Conservation (phyloP, 2,329 filamentous ascomycete species). For the Venturia carpophila region DNA sequence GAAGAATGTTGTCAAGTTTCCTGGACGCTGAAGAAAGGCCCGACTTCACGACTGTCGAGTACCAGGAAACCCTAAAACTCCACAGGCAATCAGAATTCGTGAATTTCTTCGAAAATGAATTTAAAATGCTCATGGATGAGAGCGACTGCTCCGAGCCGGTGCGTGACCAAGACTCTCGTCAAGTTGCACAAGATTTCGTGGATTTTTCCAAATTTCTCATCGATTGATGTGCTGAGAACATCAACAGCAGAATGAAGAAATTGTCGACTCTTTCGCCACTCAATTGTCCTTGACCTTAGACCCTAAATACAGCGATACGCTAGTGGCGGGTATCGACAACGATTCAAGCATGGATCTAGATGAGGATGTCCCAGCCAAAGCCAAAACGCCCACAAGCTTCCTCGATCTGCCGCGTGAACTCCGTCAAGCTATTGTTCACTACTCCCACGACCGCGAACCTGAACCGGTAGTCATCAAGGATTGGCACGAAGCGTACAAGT, state of each 20-base stretch:
- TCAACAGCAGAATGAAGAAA: background rate
- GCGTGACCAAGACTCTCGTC: background rate
- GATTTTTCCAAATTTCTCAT: background rate
- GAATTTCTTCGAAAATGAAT: background rate
- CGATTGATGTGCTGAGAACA: background rate
- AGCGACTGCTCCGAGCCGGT: background rate
- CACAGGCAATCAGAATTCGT: background rate
- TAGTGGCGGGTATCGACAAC: background rate
- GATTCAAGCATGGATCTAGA: background rate
- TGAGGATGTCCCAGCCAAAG: background rate
- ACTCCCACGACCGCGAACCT: background rate
- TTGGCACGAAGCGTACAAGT: conserved; percentile 1
- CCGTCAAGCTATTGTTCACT: background rate
- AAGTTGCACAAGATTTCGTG: background rate
- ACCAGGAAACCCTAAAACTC: background rate
- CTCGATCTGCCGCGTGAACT: conserved; percentile 3
- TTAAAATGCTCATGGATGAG: background rate
- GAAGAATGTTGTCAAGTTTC: background rate
- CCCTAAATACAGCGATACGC: background rate
- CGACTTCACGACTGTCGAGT: background rate
- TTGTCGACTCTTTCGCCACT: background rate
- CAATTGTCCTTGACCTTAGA: background rate
- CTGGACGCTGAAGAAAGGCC: background rate
- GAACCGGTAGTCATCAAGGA: background rate
- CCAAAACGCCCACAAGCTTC: background rate